Conservation (phyloP, 306 rosid species). For the Castanea crenata region DNA sequence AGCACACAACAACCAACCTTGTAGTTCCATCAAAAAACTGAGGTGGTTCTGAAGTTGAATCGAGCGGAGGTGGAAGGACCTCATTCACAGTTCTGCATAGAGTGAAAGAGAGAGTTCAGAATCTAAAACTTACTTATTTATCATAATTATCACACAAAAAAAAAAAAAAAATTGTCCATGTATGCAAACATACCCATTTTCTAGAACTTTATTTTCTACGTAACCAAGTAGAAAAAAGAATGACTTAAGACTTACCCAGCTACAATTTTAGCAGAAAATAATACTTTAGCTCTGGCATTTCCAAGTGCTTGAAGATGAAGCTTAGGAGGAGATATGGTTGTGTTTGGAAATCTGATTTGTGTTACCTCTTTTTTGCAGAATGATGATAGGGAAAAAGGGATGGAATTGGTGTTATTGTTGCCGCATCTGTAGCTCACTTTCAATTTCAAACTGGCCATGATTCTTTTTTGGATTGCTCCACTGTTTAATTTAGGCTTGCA, state of each 20-base stretch:
- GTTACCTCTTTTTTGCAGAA: background rate
- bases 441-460: conserved; percentile 20
- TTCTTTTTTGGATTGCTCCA: background rate
- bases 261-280: conserved; percentile 32
- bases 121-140: background rate
- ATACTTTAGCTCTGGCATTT: conserved; percentile 16
- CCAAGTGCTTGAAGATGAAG: conserved; percentile 27
- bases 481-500: background rate
- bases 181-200: too few species aligned
- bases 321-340: conserved; percentile 18
- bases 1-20: conserved; percentile 48
- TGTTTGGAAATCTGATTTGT: conserved; percentile 22
- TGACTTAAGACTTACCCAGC: conserved; percentile 35
- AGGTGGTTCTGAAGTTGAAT: conserved; percentile 73
- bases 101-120: background rate
- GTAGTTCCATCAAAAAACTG: conserved; percentile 72
- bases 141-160: background rate
- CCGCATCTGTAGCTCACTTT: background rate
- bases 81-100: conserved; percentile 37
- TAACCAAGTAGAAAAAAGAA: background rate
- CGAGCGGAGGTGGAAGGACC: conserved; percentile 57
- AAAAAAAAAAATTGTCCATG: background rate
- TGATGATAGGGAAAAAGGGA: conserved; percentile 4
- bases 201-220: background rate
- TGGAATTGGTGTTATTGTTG: background rate